Evolutionary conservation across 2,329 filamentous ascomycete genomes (phyloP), one percentile per base, ranked within the genome.

Genomic region (Diaporthe sp.): DNA sequence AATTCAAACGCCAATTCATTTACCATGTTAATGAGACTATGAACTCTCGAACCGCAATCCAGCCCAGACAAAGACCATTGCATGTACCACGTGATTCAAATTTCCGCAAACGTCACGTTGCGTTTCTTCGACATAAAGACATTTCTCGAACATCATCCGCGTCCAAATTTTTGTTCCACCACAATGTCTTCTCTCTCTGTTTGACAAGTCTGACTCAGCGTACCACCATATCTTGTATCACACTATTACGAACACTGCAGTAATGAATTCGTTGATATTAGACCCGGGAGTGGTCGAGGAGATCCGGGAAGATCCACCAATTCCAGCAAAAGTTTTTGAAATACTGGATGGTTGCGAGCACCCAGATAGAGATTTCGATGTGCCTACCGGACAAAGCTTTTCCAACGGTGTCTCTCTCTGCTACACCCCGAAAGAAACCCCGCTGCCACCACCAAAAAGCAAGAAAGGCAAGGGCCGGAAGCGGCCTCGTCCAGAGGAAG

Each of bases 101-200:
- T 47, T 6, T 25, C 47, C n/a, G n/a, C 22, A 52, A 52, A 52
- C 47, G 47, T 52, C 42, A 77, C 47, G n/a, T 52, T 25, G n/a
- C 4, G 12, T 7, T n/a, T 47, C 22, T 12, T 25, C n/a, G 12
- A 25, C 17, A 52, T n/a, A 52, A 52, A 52, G n/a, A 52, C n/a
- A 25, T 52, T n/a, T 5, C 19, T 47, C 17, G 19, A 8, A 19
- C 17, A 47, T 47, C 4, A 17, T 47, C 42, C 42, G 22, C 1
- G 17, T 47, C 13, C 15, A 47, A 22, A 47, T 47, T 45, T 19
- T 17, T 47, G 19, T 47, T 10, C 19, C 7, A 17, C 42, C 13
- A 47, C 42, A 47, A 22, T 9, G 19, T 10, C 42, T 8, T 22
- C 7, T 8, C 42, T 9, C n/a, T 25, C 3, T 25, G 12, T 6